Evolutionary conservation across 2,329 filamentous ascomycete genomes (phyloP), one percentile per base, ranked within the genome.

Genomic region (Pleomassaria siparia): DNA sequence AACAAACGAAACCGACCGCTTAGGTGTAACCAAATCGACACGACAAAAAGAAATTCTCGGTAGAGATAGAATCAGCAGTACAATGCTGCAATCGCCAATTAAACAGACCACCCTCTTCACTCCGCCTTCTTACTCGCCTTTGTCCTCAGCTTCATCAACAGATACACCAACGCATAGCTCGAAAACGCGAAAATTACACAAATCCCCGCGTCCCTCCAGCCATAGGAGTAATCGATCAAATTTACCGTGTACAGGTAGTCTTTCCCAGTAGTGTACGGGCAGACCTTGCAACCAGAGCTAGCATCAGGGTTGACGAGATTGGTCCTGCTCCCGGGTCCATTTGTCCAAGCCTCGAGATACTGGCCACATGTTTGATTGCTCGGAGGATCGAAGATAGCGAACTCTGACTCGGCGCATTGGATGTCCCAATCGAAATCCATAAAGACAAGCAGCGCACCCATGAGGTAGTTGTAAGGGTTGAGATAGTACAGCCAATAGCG

Each of bases 121-220:
- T 35, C 32, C n/a, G 70, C 71, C 59, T 67, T 73, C 66, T 72
- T 74, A 15, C 57, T 64, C 11, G 62, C 56, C 63, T 74, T 74
- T 8, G 71, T 74, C 54, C 71, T 64, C 43, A 73, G 37, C 62
- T 73, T 74, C 71, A 74, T 74, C 26, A 72, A 54, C 22, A 59
- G 40, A 53, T 72, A 79, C 2, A 79, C 76, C 48, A 78, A 44
- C 2, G 64, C 71, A 50, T 86, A 86, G 1, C 76, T 79, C 46
- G 75, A 78, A 30, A 81, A 49, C 1, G 73, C 78, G 54, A 85
- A 85, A 4, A 82, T 69, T 1, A 78, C 79, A 2, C 80, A 76
- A 40, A 87, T 82, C 0, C 62, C 85, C 0, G 81, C 81, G 65
- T 88, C 76, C 40, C 86, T 76, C 86, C 86, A 89, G 0, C 83